Percentiles rank a stretch among this genome's conserved stretches.
phyloP scores from a whole-genome alignment of 2,329 filamentous ascomycete species.

The Coniochaeta sp. region DNA sequence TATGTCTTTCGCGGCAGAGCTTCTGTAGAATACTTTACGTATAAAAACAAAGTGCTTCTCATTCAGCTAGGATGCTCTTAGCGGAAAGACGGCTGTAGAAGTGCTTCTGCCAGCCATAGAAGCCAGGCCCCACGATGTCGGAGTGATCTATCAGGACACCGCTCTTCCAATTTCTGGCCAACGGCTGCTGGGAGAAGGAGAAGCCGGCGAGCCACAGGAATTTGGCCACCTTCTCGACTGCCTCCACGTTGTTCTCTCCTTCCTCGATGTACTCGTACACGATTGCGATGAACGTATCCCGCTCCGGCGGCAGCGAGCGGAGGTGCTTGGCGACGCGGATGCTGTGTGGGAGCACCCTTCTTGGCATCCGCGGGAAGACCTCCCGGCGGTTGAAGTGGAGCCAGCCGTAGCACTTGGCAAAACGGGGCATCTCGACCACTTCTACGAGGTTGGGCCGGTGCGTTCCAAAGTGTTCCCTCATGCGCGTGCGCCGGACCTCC shows the following conservation, averaged over 20 bases:
- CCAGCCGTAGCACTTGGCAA: not conserved
- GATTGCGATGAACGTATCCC: not conserved
- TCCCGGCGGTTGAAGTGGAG: not conserved
- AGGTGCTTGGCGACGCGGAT: not conserved
- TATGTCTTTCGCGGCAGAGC: too few relatives aligned
- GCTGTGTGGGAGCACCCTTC: not conserved
- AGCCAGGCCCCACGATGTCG: not conserved
- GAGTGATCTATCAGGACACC: not conserved
- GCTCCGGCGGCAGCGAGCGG: not conserved
- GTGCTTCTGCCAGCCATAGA: not conserved
- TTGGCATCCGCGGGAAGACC: conserved; percentile 3
- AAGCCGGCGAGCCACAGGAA: not conserved
- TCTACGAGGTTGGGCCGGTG: not conserved
- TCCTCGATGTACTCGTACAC: not conserved
- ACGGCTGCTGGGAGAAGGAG: not conserved
- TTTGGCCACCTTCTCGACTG: not conserved
- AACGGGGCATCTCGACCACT: not conserved
- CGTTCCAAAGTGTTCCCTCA: too few relatives aligned
- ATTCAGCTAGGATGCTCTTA: too few relatives aligned
- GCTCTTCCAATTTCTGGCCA: not conserved
- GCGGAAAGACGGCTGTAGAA: too few relatives aligned
- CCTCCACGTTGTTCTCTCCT: not conserved
- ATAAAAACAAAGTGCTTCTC: too few relatives aligned
- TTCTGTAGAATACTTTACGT: too few relatives aligned
- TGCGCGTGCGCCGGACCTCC: too few relatives aligned